Evolutionary conservation across 2,329 filamentous ascomycete genomes (phyloP), one percentile per base, ranked within the genome.

Genomic region (Helotiales sp.): DNA sequence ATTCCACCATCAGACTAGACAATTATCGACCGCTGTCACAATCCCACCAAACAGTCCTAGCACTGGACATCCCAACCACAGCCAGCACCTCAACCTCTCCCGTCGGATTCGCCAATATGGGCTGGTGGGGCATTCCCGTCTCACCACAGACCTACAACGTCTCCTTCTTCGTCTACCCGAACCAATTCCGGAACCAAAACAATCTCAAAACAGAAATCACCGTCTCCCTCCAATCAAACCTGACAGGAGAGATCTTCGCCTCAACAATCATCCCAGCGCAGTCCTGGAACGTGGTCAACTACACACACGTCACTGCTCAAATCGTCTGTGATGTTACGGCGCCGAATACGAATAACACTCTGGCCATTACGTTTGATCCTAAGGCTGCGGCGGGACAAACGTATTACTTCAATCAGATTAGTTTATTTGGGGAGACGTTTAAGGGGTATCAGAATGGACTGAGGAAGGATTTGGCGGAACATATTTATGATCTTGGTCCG

Each of bases 371-470:
- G 0, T 88, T 86, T 70, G 82, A 88, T 64, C 77, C 81, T n/a
- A 79, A 78, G 6, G 77, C 77, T 20, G 73, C 76, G 24, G 61
- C 69, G 22, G 69, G 72, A 10, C 71, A 75, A 26, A 69, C 72
- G 13, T 79, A 88, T 1, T 82, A 87, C 74, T 87, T 88, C 63
- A 85, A 85, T 72, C 75, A 88, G 43, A 84, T 88, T 74, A 86
- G 84, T 67, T 73, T 89, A 13, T 89, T 88, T 77, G 86, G 85
- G 1, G 84, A 85, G 1, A 88, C 86, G 0, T 88, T 84, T 76
- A 88, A 87, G 72, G 80, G 80, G 69, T 81, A 84, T 45, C 17
- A 68, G 63, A 90, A 90, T 69, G 88, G 88, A 0, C 76, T 89
- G 52, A 80, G 87, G 6, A 77, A 82, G 13, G 86, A 89, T 63